Base-by-base conservation (phyloP, 1,284 basidiomycete genomes). In the Sutorius eximius region DNA sequence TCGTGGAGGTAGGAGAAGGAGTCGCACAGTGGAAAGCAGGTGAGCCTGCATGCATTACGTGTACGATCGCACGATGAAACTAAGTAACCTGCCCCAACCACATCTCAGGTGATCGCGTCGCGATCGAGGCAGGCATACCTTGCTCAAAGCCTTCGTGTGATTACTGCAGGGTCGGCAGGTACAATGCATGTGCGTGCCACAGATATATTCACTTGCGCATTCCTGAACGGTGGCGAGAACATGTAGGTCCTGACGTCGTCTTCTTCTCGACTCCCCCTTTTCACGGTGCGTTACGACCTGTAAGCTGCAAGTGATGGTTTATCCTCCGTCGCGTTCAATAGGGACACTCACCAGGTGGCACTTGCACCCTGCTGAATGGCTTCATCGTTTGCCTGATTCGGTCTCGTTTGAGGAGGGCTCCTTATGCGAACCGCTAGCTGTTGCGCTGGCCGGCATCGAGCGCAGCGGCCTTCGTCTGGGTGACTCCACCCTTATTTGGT, bases 211-310 rank as follows among this genome's bases (percentile, higher is more conserved):
- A 32, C 15, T 11, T n/a, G 32, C 20, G 40, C 16, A 29, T 43
- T 42, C 44, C 11, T 24, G 30, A 37, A 22, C 11, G 20, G 37
- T 71, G 16, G 56, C 41, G 33, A 51, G 20, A 38, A 42, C 16
- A 29, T 46, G 18, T 34, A 74, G 72, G 76, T 52, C 80, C 80
- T 22, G 74, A 81, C 56, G 77, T 85, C 15, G 82, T 85, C 41
- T 85, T 85, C 70, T 85, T 86, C 66, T 86, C 84, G 8, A 86
- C 83, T 1, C 83, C 83, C 22, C 83, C 83, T 13, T 83, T 77
- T 65, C 83, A 85, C 48, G 84, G 83, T 77, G 58, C 50, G 67
- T 51, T 44, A 11, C 15, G 16, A 32, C 32, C 49, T 33, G 3
- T 44, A 32, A 34, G 37, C 13, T 20, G 8, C 24, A 45, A 20